Conservation (phyloP, 202 grass and related monocot species). For the Carex sylvatica region DNA sequence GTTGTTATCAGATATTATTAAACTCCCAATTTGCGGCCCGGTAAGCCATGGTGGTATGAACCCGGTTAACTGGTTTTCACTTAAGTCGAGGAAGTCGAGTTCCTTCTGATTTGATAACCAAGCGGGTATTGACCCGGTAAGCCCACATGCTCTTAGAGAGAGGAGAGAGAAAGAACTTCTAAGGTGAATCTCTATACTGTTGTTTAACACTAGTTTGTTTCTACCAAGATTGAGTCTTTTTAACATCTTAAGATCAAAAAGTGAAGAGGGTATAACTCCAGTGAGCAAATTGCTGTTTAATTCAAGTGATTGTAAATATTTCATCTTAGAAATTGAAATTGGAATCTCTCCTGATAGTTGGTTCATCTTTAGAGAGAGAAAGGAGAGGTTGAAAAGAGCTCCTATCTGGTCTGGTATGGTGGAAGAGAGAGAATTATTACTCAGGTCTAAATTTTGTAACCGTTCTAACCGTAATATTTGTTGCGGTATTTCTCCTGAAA, state of each 20-base stretch:
- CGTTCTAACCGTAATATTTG: neutral
- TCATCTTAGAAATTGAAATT: neutral
- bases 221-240: constrained; percentile 13
- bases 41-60: constrained; percentile 26
- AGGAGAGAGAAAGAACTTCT: constrained; percentile 19
- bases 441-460: constrained; percentile 3
- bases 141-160: constrained; percentile 26
- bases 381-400: constrained; percentile 24
- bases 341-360: constrained; percentile 25
- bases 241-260: constrained; percentile 29
- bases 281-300: constrained; percentile 16
- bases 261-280: constrained; percentile 14
- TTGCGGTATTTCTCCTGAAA: constrained; percentile 15
- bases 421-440: constrained; percentile 28
- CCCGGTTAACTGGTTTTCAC: constrained; percentile 24
- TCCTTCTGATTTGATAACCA: constrained; percentile 31
- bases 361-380: constrained; percentile 26
- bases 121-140: constrained; percentile 10
- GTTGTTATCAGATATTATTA: constrained; percentile 20
- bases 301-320: constrained; percentile 9
- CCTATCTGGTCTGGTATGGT: constrained; percentile 27
- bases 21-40: neutral
- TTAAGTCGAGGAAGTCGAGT: constrained; percentile 32
- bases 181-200: constrained; percentile 4
- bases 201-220: constrained; percentile 15